Base-by-base conservation (phyloP, 2,329 filamentous ascomycete genomes). In the Tolypocladium album region DNA sequence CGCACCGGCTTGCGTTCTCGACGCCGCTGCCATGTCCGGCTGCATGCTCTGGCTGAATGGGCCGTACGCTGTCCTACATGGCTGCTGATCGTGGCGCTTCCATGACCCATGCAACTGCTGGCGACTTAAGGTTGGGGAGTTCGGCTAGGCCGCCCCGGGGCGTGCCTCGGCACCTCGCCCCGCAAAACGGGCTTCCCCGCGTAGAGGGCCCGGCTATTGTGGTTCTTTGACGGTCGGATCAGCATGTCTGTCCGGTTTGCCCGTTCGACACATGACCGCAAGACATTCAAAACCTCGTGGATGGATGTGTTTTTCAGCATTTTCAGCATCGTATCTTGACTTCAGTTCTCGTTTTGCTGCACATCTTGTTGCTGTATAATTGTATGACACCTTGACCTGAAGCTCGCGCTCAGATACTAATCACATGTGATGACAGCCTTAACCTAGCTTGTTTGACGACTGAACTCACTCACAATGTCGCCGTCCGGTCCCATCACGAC, bases 401-500 rank as follows among this genome's bases (percentile, higher is more conserved):
- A 36, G 17, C 50, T 31, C 17, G 11, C 27, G 47, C 31, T 20
- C 27, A n/a, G 13, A 34, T 20, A 22, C 50, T 36, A 53, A 53
- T 53, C 31, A 12, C 50, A 53, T 53, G 50, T 17, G 50, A 36
- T 31, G 17, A 36, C 50, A 53, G 50, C 50, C 31, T 34, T 31
- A 53, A n/a, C 34, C 50, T 50, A 3, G 13, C 12, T 40, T 3
- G 36, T 39, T 56, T 34, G 34, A 39, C 34, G 12, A n/a, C 20
- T 20, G 8, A 24, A 9, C 11, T 47, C 43, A 47, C 13, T 22
- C 61, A 67, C 15, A 53, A 81, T 80, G 76, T 70, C 76, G 59
- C 66, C 74, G 24, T 60, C 71, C 55, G 78, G 78, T 55, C 79
- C 85, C 61, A 87, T 94, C 67, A 84, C 83, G 61, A 95, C 91